Evolutionary conservation across 2,329 filamentous ascomycete genomes (phyloP).

Genomic region (Aspergillus felis): DNA sequence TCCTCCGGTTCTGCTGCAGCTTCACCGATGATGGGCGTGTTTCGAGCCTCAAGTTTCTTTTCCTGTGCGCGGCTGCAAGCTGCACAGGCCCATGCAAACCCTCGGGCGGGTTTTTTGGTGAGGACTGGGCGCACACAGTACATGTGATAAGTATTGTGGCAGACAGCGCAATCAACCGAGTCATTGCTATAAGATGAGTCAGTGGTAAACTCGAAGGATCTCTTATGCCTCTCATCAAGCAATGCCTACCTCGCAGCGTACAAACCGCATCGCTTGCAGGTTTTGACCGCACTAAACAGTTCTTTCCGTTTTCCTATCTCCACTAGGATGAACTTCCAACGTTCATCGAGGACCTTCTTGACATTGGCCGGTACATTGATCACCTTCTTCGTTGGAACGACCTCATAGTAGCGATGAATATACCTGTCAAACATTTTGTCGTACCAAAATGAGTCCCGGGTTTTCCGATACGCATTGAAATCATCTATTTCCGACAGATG

Average conservation of each 20-base stretch:
- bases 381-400: slow-evolving; percentile 85
- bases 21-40: slow-evolving; percentile 69
- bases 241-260: slow-evolving; percentile 81
- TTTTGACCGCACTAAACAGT: slow-evolving; percentile 90
- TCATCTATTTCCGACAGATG: slow-evolving; percentile 83
- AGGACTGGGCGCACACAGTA: slow-evolving; percentile 90
- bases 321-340: slow-evolving; percentile 94
- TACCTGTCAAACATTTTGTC: slow-evolving; percentile 97
- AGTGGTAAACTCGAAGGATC: slow-evolving; percentile 6
- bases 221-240: neutral
- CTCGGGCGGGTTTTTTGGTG: slow-evolving; percentile 91
- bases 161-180: slow-evolving; percentile 95
- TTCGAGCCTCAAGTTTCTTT: slow-evolving; percentile 81
- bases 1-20: slow-evolving; percentile 56
- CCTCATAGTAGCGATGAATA: slow-evolving; percentile 96
- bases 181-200: slow-evolving; percentile 61
- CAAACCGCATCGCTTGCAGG: slow-evolving; percentile 84
- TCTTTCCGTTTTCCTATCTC: slow-evolving; percentile 93
- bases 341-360: slow-evolving; percentile 91
- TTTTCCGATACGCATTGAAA: slow-evolving; percentile 78
- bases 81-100: slow-evolving; percentile 96
- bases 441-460: slow-evolving; percentile 88
- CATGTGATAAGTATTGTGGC: slow-evolving; percentile 96
- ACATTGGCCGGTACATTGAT: slow-evolving; percentile 95
- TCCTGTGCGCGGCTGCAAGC: slow-evolving; percentile 96